Conservation (phyloP, 1,284 basidiomycete genomes). For the Melanopsichium pennsylvanicum region DNA sequence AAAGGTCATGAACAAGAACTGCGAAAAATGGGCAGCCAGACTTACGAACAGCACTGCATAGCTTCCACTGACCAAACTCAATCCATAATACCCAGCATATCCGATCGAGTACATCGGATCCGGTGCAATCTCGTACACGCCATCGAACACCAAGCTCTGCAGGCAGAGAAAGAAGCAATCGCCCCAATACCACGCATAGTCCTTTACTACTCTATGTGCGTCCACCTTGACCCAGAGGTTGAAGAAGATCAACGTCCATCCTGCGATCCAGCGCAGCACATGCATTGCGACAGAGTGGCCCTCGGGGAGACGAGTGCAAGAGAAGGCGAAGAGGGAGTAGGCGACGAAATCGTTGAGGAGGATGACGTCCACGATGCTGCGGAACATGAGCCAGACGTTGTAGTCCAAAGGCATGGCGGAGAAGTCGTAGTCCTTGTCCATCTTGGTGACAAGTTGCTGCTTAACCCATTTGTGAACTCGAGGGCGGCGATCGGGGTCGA, state of each 20-base stretch:
- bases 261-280: conserved; percentile 84
- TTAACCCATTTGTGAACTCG: conserved; percentile 81
- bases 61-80: conserved; percentile 86
- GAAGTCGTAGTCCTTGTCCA: conserved; percentile 90
- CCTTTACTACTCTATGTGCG: conserved; percentile 93
- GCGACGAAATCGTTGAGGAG: conserved; percentile 88
- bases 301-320: conserved; percentile 77
- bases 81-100: conserved; percentile 79
- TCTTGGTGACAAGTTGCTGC: conserved; percentile 85
- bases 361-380: conserved; percentile 92
- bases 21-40: conserved; percentile 88
- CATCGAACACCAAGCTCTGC: conserved; percentile 89
- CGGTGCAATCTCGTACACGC: conserved; percentile 89
- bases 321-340: conserved; percentile 87
- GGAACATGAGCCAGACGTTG: conserved; percentile 83
- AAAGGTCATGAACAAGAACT: conserved; percentile 93
- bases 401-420: conserved; percentile 68
- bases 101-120: conserved; percentile 94
- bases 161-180: conserved; percentile 86
- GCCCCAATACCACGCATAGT: conserved; percentile 87
- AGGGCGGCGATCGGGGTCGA: conserved; percentile 77
- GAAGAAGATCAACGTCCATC: conserved; percentile 85
- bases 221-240: conserved; percentile 99
- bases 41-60: conserved; percentile 92
- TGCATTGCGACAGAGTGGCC: conserved; percentile 79